phyloP scores from a whole-genome alignment of 352 stramenopile genomes.

The Globisporangium spinosum region DNA sequence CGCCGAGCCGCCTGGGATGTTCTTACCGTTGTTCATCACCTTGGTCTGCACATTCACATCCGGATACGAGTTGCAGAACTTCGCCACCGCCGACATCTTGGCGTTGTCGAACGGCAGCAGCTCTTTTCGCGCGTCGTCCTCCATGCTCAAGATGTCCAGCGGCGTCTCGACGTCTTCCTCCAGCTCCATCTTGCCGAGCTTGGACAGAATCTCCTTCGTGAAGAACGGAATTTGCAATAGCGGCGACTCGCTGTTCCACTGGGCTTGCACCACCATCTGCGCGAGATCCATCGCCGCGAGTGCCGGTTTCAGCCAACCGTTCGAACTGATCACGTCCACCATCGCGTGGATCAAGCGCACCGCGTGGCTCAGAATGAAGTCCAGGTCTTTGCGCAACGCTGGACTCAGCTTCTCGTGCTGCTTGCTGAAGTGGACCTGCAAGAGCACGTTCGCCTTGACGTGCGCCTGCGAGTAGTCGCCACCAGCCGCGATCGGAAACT shows the following conservation, averaged over 20 bases:
- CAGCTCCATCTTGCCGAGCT: conserved; percentile 50
- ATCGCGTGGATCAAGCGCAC: conserved; percentile 96
- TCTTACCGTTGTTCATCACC: conserved; percentile 88
- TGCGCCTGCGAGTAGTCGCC: conserved; percentile 91
- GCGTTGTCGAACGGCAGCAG: conserved; percentile 85
- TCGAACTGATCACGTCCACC: conserved; percentile 99
- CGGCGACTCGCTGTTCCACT: conserved; percentile 97
- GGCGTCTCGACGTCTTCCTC: conserved; percentile 77
- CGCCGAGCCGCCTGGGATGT: conserved; percentile 88
- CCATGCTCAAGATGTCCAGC: conserved; percentile 88
- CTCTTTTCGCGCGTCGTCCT: conserved; percentile 90
- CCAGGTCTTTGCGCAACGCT: conserved; percentile 91
- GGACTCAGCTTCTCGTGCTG: conserved; percentile 86
- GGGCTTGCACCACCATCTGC: conserved; percentile 98
- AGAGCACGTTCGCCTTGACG: conserved; percentile 95
- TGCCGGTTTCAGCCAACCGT: conserved; percentile 97
- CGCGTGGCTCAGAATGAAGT: conserved; percentile 88
- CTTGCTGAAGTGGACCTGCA: conserved; percentile 97
- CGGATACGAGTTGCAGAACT: conserved; percentile 99
- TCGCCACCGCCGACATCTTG: conserved; percentile 96
- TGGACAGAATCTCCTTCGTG: conserved; percentile 82
- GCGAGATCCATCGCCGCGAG: conserved; percentile 98
- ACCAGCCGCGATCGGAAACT: conserved; percentile 86
- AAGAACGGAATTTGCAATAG: conserved; percentile 97
- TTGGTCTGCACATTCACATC: conserved; percentile 95